A percentile compares a stretch with the other conserved stretches of the same genome.
Conservation (phyloP, 2,329 filamentous ascomycete species). For the Amesomyces nigricolor region DNA sequence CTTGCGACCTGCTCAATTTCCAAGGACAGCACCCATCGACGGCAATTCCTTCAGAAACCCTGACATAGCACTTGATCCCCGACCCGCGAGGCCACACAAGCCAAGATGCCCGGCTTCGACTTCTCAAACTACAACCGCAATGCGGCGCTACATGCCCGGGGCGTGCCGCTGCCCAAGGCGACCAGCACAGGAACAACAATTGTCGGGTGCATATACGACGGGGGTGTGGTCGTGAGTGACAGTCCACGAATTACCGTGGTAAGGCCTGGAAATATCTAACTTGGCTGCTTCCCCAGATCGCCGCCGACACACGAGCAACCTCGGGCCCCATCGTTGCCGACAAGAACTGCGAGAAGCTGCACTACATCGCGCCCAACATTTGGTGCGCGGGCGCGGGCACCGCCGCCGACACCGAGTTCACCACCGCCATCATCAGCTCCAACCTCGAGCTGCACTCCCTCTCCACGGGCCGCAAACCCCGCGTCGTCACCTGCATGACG, state of each 20-base stretch:
- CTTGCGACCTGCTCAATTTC: background rate
- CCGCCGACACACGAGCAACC: slow-evolving; percentile 95
- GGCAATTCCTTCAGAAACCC: background rate
- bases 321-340: slow-evolving; percentile 97
- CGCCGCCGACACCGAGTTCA: slow-evolving; percentile 98
- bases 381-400: slow-evolving; percentile 99
- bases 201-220: slow-evolving; percentile 93
- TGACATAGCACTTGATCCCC: background rate
- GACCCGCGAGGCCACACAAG: background rate
- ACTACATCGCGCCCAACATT: slow-evolving; percentile 97
- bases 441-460: slow-evolving; percentile 97
- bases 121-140: slow-evolving; percentile 99
- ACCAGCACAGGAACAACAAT: slow-evolving; percentile 99
- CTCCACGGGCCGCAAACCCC: slow-evolving; percentile 91
- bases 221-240: slow-evolving; percentile 76
- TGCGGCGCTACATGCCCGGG: slow-evolving; percentile 86
- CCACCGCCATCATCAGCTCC: slow-evolving; percentile 95
- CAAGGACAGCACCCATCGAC: background rate
- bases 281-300: slow-evolving; percentile 57
- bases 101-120: slow-evolving; percentile 90
- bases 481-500: slow-evolving; percentile 98
- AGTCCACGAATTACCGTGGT: too few relatives aligned
- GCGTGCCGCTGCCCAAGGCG: slow-evolving; percentile 91
- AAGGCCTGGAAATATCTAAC: too few relatives aligned
- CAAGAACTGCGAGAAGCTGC: slow-evolving; percentile 99